Conservation (phyloP, 192 early-diverging fungal species). For the Coemansia sp. region DNA sequence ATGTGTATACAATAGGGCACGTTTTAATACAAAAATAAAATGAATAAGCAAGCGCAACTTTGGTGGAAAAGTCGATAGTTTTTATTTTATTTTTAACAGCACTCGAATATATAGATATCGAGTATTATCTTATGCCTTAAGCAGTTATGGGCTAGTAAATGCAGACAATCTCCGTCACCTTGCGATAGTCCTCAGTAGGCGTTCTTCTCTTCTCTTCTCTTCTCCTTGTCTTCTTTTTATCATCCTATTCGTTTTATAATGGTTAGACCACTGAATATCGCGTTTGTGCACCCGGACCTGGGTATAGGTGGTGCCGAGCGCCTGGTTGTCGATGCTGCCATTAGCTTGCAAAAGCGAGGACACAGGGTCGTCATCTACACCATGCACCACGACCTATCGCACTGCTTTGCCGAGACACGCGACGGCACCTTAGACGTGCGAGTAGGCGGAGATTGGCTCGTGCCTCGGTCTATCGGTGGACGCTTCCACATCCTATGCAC, state of each 20-base stretch:
- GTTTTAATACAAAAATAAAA: background rate
- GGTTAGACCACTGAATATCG: conserved; percentile 57
- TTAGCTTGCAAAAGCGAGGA: conserved; percentile 75
- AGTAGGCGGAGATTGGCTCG: conserved; percentile 68
- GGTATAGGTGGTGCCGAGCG: conserved; percentile 97
- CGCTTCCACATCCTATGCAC: conserved; percentile 82
- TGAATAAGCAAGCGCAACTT: background rate
- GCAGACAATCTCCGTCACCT: background rate
- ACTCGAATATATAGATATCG: background rate
- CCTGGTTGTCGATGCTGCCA: conserved; percentile 89
- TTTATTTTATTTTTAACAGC: background rate
- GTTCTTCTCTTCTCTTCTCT: background rate
- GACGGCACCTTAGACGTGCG: conserved; percentile 80
- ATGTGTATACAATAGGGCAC: background rate
- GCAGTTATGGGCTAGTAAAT: background rate
- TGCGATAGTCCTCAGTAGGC: background rate
- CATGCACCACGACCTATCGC: conserved; percentile 82
- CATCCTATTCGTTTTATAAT: conserved; percentile 2
- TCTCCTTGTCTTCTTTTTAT: background rate
- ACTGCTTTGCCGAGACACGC: conserved; percentile 91
- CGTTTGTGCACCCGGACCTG: conserved; percentile 91
- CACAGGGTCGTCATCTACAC: conserved; percentile 85
- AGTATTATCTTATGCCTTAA: background rate
- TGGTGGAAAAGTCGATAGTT: background rate
- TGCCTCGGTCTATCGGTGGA: conserved; percentile 74